phyloP scores from a whole-genome alignment of 208 protist species.

The Angomonas deanei region DNA sequence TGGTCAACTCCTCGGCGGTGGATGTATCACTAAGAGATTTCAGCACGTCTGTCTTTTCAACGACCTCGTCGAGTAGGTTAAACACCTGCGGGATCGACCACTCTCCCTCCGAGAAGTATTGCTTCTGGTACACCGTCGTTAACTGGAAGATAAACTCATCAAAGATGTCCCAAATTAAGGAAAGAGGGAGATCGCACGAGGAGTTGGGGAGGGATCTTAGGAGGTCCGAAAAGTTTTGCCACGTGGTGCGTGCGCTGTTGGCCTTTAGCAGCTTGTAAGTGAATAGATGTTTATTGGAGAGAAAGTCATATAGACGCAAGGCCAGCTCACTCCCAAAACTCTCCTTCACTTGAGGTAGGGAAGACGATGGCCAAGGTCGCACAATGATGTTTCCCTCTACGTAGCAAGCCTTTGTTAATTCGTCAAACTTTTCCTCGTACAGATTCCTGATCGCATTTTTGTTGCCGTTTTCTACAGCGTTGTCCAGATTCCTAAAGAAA shows the following conservation, averaged over 20 bases:
- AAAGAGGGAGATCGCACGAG: conserved; percentile 67
- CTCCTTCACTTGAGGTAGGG: conserved; percentile 51
- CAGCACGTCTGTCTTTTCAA: conserved; percentile 35
- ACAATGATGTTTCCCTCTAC: conserved; percentile 55
- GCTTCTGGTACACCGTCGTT: conserved; percentile 84
- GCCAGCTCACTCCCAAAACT: conserved; percentile 57
- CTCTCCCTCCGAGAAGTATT: conserved; percentile 43
- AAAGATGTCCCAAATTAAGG: conserved; percentile 88
- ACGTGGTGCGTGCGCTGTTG: conserved; percentile 51
- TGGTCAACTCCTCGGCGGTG: conserved; percentile 31
- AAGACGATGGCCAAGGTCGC: conserved; percentile 68
- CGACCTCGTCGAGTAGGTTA: conserved; percentile 47
- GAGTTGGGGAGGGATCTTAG: conserved; percentile 39
- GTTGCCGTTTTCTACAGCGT: conserved; percentile 65
- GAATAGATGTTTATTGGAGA: conserved; percentile 84
- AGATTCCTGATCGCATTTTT: conserved; percentile 60
- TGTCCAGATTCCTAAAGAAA: conserved; percentile 72
- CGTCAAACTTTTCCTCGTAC: conserved; percentile 77
- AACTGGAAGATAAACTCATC: conserved; percentile 89
- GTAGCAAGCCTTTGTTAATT: conserved; percentile 72
- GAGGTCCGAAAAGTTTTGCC: conserved; percentile 68
- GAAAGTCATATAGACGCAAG: conserved; percentile 78
- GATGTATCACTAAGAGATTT: conserved; percentile 24
- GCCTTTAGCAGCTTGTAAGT: conserved; percentile 54
- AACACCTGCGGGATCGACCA: conserved; percentile 70